Conservation (phyloP, 495 filamentous ascomycete genomes). For the Penicillium subrubescens region DNA sequence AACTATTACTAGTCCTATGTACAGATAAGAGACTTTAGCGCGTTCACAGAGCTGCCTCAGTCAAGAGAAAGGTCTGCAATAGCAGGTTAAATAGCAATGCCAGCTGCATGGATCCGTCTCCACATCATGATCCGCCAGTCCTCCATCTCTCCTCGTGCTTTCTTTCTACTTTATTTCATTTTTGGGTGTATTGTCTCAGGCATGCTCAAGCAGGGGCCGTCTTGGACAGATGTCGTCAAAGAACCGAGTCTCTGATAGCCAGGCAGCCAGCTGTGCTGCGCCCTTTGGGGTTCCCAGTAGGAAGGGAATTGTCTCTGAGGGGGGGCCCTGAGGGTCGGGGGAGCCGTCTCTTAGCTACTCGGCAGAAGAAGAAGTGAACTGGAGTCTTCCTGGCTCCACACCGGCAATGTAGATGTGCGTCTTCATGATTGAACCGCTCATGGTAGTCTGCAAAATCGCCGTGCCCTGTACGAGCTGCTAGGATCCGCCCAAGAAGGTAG, state of each 20-base stretch:
- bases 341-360: too few relatives aligned
- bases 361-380: too few relatives aligned
- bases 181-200: not conserved
- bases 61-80: not conserved
- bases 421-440: too few relatives aligned
- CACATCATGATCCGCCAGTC: not conserved
- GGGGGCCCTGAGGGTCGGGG: not conserved
- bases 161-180: not conserved
- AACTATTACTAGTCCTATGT: conserved; percentile 2
- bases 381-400: too few relatives aligned
- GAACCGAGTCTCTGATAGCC: not conserved
- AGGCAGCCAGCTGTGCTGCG: too few relatives aligned
- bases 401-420: too few relatives aligned
- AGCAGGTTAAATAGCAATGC: not conserved
- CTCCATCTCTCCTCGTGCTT: not conserved
- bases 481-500: too few relatives aligned
- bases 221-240: not conserved
- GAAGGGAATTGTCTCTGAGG: too few relatives aligned
- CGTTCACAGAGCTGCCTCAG: conserved; percentile 4
- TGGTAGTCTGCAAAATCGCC: too few relatives aligned
- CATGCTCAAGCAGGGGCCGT: not conserved
- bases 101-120: not conserved
- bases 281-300: too few relatives aligned
- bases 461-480: too few relatives aligned
- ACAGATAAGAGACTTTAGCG: conserved; percentile 6